phyloP scores from a whole-genome alignment of 345 rosid species.

The Eucalyptus decipiens region DNA sequence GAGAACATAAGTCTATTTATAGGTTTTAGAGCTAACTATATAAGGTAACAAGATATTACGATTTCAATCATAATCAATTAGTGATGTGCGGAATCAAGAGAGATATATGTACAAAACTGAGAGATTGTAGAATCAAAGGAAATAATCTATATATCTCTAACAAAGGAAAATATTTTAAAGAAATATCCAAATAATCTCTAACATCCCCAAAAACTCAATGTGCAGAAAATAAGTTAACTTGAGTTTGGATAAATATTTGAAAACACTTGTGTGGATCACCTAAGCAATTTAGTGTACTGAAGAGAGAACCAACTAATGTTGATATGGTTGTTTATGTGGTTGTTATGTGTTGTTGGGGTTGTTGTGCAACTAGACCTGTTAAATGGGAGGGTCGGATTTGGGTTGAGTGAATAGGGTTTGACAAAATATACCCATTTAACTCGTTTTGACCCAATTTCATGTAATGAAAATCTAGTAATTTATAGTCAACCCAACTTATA shows the following conservation, averaged over 20 bases:
- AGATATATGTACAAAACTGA: background rate
- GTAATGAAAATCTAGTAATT: too few species aligned
- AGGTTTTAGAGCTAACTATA: background rate
- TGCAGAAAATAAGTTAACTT: too few species aligned
- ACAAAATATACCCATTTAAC: too few species aligned
- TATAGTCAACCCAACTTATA: too few species aligned
- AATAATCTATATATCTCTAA: too few species aligned
- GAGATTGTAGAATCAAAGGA: background rate
- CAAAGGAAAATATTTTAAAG: background rate
- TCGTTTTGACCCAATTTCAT: too few species aligned
- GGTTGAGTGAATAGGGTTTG: too few species aligned
- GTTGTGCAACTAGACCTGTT: background rate
- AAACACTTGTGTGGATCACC: background rate
- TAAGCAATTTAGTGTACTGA: background rate
- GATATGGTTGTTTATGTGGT: background rate
- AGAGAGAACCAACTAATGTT: background rate
- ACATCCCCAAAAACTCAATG: background rate
- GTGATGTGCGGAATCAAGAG: background rate
- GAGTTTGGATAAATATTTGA: background rate
- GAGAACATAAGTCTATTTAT: background rate
- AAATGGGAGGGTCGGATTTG: too few species aligned
- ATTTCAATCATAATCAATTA: background rate
- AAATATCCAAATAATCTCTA: background rate
- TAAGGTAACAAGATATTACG: background rate
- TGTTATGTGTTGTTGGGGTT: background rate